Evolutionary conservation across 2,329 filamentous ascomycete genomes (phyloP).

Genomic region (Aspergillus candidus): DNA sequence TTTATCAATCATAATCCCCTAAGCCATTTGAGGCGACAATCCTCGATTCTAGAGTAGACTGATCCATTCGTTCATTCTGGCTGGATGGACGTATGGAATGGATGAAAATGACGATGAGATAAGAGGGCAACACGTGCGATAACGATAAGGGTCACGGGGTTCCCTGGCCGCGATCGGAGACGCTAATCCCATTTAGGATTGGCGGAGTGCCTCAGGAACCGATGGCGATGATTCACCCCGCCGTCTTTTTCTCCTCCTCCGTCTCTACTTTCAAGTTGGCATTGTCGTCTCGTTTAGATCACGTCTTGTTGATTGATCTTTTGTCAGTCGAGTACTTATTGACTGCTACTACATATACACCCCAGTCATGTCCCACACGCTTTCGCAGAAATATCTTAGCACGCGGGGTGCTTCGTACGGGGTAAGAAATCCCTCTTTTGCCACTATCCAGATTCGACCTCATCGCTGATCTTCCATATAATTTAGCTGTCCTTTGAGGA

Average conservation of each 20-base stretch:
- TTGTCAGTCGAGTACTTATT: not conserved
- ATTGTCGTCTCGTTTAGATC: not conserved
- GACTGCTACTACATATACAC: too few species aligned
- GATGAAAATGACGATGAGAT: not conserved
- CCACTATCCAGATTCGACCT: not conserved
- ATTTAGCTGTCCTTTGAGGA: conserved; percentile 71
- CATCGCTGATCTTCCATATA: not conserved
- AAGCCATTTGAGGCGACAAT: too few species aligned
- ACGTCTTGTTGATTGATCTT: not conserved
- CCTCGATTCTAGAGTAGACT: too few species aligned
- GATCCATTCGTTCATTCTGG: too few species aligned
- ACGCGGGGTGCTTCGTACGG: conserved; percentile 29
- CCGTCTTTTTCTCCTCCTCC: conserved; percentile 13
- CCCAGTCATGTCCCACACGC: conserved; percentile 21
- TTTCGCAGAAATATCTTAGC: conserved; percentile 29
- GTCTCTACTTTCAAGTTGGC: conserved; percentile 2
- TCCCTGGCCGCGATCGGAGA: conserved; percentile 21
- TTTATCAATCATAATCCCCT: too few species aligned
- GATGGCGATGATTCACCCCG: conserved; percentile 9
- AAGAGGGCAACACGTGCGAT: not conserved
- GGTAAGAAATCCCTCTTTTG: conserved; percentile 13
- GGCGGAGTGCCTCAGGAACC: too few species aligned
- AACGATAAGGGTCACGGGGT: conserved; percentile 16
- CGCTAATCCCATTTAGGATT: conserved; percentile 16
- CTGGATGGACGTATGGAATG: not conserved